phyloP scores from a whole-genome alignment of 495 filamentous ascomycete genomes.

The Aspergillus avenaceus region DNA sequence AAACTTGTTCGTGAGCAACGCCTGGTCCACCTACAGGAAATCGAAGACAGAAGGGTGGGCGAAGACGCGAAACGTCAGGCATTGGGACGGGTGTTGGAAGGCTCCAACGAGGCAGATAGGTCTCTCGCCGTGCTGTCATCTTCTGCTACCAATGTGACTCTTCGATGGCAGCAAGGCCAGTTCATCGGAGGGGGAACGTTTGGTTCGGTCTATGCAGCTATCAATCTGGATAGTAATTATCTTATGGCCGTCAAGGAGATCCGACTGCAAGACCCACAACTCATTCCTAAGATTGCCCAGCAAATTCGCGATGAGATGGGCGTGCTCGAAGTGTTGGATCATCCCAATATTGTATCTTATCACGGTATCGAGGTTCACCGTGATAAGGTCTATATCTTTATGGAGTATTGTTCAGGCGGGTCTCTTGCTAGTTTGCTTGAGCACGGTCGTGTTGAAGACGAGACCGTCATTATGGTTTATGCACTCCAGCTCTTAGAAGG shows the following conservation, averaged over 20 bases:
- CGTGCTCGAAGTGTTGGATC: slow-evolving; percentile 89
- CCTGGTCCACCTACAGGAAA: slow-evolving; percentile 59
- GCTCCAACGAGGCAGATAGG: slow-evolving; percentile 89
- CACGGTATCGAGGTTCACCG: slow-evolving; percentile 97
- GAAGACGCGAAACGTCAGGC: slow-evolving; percentile 85
- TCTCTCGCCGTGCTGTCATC: slow-evolving; percentile 91
- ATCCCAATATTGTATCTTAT: slow-evolving; percentile 96
- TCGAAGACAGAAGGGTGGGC: slow-evolving; percentile 75
- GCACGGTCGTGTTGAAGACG: slow-evolving; percentile 95
- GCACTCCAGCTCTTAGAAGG: slow-evolving; percentile 94
- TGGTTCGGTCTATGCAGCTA: slow-evolving; percentile 92
- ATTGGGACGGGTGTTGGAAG: slow-evolving; percentile 84
- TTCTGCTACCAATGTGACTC: slow-evolving; percentile 86
- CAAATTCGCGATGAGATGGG: slow-evolving; percentile 98
- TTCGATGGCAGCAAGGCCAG: slow-evolving; percentile 97
- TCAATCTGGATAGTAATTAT: slow-evolving; percentile 93
- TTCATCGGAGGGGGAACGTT: slow-evolving; percentile 97
- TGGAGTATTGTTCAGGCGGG: slow-evolving; percentile 97
- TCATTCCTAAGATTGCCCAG: slow-evolving; percentile 86
- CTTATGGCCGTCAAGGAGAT: slow-evolving; percentile 99
- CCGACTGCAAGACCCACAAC: slow-evolving; percentile 89
- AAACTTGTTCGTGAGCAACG: slow-evolving; percentile 69
- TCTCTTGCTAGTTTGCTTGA: slow-evolving; percentile 88
- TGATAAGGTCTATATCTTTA: slow-evolving; percentile 99
- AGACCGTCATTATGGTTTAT: slow-evolving; percentile 97